Conservation (phyloP, 2,329 filamentous ascomycete species). For the Curvularia hawaiiensis region DNA sequence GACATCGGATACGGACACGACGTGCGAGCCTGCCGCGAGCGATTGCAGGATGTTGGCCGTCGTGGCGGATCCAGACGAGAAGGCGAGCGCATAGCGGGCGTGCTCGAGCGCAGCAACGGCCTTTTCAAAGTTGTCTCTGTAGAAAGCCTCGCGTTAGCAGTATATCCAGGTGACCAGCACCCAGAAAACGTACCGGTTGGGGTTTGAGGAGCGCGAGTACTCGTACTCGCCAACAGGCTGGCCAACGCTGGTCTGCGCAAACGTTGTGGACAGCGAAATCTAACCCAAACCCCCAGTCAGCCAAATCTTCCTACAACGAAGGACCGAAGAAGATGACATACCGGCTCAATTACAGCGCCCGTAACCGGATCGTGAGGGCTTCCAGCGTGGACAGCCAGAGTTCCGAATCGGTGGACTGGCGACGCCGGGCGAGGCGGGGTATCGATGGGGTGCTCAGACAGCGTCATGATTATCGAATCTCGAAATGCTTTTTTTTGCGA, state of each 20-base stretch:
- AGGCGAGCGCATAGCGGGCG: conserved; percentile 90
- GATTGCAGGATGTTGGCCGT: conserved; percentile 94
- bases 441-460: conserved; percentile 63
- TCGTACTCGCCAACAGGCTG: conserved; percentile 88
- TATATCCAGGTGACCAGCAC: background rate
- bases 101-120: conserved; percentile 92
- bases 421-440: conserved; percentile 76
- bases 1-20: conserved; percentile 95
- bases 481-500: background rate
- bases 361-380: conserved; percentile 88
- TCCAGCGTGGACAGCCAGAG: conserved; percentile 92
- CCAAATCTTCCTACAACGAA: conserved; percentile 12
- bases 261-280: conserved; percentile 96
- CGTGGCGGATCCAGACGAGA: conserved; percentile 90
- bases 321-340: conserved; percentile 41
- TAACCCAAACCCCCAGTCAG: conserved; percentile 34
- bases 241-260: conserved; percentile 87
- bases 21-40: conserved; percentile 86
- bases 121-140: conserved; percentile 84
- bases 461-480: conserved; percentile 40
- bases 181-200: conserved; percentile 66
- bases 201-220: conserved; percentile 92
- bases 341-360: conserved; percentile 91
- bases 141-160: conserved; percentile 16
- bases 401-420: conserved; percentile 83